Conservation (phyloP, 805 yeast genomes). For the Debaryomyces tyrocola region DNA sequence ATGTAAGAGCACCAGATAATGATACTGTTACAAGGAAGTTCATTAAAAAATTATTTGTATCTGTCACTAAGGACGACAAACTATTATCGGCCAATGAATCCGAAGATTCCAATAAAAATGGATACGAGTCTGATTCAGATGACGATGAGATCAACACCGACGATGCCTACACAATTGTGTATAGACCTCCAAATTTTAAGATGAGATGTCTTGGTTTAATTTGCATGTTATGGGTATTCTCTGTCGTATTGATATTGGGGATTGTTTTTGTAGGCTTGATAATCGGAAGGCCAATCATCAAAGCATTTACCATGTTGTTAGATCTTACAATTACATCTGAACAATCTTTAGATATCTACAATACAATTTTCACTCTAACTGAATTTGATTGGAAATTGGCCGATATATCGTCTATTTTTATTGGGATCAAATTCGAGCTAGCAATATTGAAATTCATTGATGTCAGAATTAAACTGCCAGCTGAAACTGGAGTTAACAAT, state of each 20-base stretch:
- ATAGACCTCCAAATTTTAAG: conserved; percentile 79
- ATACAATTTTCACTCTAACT: not conserved
- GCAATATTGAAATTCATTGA: conserved; percentile 10
- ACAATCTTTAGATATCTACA: not conserved
- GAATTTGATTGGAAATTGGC: conserved; percentile 19
- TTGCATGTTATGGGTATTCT: conserved; percentile 48
- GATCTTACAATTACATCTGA: not conserved
- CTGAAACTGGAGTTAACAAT: conserved; percentile 8
- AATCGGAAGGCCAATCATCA: conserved; percentile 27
- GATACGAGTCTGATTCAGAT: conserved; percentile 34
- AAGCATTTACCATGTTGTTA: conserved; percentile 3
- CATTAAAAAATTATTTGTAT: conserved; percentile 68
- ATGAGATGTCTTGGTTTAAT: conserved; percentile 53
- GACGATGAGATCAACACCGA: conserved; percentile 40
- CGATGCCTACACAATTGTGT: conserved; percentile 68
- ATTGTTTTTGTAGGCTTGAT: conserved; percentile 21
- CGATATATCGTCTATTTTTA: conserved; percentile 17
- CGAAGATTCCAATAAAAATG: conserved; percentile 7
- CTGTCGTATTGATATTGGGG: conserved; percentile 28
- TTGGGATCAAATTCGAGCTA: conserved; percentile 18
- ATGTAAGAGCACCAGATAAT: conserved; percentile 81
- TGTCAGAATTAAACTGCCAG: conserved; percentile 1
- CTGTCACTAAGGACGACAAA: conserved; percentile 78
- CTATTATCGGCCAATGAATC: conserved; percentile 32
- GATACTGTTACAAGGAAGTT: conserved; percentile 72